These are phyloP conservation scores for Pouteria campechiana DNA, from an alignment of 179 eudicot genomes.

Conservation along the genomic window DNA sequence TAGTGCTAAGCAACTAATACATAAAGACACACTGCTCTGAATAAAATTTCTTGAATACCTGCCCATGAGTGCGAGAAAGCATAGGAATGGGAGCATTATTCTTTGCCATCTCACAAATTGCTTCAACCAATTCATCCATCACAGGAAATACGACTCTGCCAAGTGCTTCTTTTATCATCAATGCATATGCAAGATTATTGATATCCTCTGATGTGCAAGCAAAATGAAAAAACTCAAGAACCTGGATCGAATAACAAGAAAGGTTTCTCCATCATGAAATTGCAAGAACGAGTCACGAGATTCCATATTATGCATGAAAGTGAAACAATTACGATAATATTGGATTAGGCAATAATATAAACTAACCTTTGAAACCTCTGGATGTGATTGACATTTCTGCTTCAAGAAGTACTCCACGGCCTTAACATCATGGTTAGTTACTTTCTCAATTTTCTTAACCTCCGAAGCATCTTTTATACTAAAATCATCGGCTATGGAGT, in stretches of 20 bases:
- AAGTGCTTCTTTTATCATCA: slow-evolving; percentile 76
- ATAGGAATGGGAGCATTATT: slow-evolving; percentile 57
- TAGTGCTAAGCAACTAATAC: background rate
- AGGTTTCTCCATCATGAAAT: background rate
- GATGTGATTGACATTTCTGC: slow-evolving; percentile 65
- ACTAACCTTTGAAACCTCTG: slow-evolving; percentile 73
- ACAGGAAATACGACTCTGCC: slow-evolving; percentile 40
- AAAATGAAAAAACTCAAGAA: slow-evolving; percentile 93
- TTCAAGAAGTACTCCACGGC: slow-evolving; percentile 93
- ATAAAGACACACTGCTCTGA: background rate
- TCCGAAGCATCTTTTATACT: slow-evolving; percentile 57
- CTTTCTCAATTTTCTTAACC: slow-evolving; percentile 77
- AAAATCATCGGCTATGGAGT: slow-evolving; percentile 53
- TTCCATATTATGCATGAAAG: too few relatives aligned
- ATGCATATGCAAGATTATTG: slow-evolving; percentile 85
- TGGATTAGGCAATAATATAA: too few relatives aligned
- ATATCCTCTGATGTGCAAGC: slow-evolving; percentile 98
- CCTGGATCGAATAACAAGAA: slow-evolving; percentile 24
- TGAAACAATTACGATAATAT: background rate
- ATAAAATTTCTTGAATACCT: slow-evolving; percentile 28
- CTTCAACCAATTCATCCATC: slow-evolving; percentile 57
- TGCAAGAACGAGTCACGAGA: too few relatives aligned
- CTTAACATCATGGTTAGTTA: slow-evolving; percentile 94
- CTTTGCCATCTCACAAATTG: slow-evolving; percentile 51
- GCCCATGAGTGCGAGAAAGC: slow-evolving; percentile 98